Evolutionary conservation across 164 flowering plant species (phyloP), one percentile per base, ranked within the genome.

Genomic region (Saururus chinensis): DNA sequence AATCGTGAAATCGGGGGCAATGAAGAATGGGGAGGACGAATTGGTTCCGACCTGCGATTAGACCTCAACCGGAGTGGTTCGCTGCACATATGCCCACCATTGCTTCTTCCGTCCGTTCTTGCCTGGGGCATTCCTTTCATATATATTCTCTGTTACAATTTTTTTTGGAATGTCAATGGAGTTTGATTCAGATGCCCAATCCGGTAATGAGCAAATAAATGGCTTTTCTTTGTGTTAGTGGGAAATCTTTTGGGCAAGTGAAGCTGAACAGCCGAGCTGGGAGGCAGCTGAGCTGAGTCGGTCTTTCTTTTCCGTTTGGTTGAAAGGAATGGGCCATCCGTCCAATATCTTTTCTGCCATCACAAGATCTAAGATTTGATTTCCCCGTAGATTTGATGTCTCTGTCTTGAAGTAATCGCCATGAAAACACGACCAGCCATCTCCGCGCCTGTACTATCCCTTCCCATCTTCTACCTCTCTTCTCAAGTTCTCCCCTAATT

Each of bases 331-430:
- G 63, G 53, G 23, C 23, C 45, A 60, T 40, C 40, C 63, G n/a
- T 60, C 53, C 45, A 26, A 4, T 42, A 30, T 20, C 37, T 56
- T 37, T 45, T 57, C 42, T 64, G 49, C 60, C n/a, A 59, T 65
- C 62, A 66, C 58, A 60, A 52, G 68, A 66, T 66, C 63, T 66
- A 41, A 41, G 68, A 66, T 59, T 59, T 59, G 68, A 66, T 66
- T 53, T 66, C 35, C 58, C 68, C 22, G 63, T 30, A 45, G 68
- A 66, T 66, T 59, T 66, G 57, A 66, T 66, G 68, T 59, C 68
- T 40, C 51, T 51, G 68, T 66, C 68, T 66, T 66, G 63, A 66
- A 66, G 68, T 56, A 59, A 59, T 40, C 68, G 57, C 68, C 63
- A 66, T 45, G 67, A 45, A 64, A 64, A 48, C 54, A 63, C 51